A percentile compares a stretch with the other conserved stretches of the same genome.
Evolutionary conservation across 495 filamentous ascomycete species (phyloP).

Genomic region (Copromyces sp.): DNA sequence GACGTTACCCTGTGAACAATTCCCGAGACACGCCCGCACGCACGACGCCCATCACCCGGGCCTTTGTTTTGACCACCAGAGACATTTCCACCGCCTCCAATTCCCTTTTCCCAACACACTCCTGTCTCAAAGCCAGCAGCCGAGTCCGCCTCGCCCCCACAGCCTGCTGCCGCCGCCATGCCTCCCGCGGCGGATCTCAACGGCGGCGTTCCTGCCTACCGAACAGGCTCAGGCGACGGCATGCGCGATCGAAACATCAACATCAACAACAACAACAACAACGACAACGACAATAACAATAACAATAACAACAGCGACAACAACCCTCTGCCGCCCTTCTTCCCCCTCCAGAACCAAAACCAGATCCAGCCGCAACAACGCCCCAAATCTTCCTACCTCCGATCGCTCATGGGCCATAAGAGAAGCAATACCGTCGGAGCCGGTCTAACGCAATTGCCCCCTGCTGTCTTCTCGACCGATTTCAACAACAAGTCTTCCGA

Average conservation of each 20-base stretch:
- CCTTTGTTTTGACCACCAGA: neutral
- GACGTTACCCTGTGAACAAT: neutral
- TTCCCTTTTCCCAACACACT: neutral
- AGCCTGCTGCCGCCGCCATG: conserved; percentile 5
- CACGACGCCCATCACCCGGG: neutral
- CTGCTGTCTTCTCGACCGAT: conserved; percentile 9
- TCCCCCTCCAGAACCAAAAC: neutral
- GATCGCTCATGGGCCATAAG: conserved; percentile 43
- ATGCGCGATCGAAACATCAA: neutral
- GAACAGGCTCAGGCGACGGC: neutral
- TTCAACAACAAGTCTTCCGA: neutral
- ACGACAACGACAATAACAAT: neutral
- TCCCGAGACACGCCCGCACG: neutral
- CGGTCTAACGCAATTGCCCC: conserved; percentile 20
- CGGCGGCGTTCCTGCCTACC: neutral
- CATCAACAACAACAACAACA: neutral
- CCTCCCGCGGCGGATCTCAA: conserved; percentile 9
- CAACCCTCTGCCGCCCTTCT: neutral
- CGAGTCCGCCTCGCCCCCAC: neutral
- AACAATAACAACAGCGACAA: neutral
- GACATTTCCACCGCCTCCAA: neutral
- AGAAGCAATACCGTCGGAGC: conserved; percentile 39
- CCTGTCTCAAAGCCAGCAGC: neutral
- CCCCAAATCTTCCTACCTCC: conserved; percentile 49
- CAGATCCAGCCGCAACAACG: conserved; percentile 24